A percentile compares a stretch with the other conserved stretches of the same genome.
phyloP scores from a whole-genome alignment of 2,329 filamentous ascomycete species.

The Hymenoscyphus infarciens region DNA sequence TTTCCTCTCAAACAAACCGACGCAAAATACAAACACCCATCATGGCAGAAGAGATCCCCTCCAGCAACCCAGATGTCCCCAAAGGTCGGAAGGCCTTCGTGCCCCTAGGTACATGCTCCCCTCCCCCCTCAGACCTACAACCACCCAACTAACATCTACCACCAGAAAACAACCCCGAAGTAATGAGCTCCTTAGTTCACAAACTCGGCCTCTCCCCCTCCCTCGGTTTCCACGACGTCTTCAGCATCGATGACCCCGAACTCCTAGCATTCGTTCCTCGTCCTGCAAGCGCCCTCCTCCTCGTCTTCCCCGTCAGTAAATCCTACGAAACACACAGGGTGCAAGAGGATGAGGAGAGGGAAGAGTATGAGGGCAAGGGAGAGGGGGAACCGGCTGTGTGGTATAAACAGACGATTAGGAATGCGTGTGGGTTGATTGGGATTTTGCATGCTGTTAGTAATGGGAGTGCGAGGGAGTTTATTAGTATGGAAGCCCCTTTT shows the following conservation, averaged over 20 bases:
- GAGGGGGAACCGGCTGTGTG: conserved; percentile 74
- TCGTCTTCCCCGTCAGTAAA: conserved; percentile 83
- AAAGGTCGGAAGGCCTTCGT: conserved; percentile 33
- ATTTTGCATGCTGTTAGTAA: conserved; percentile 80
- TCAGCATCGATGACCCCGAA: conserved; percentile 80
- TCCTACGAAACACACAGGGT: conserved; percentile 74
- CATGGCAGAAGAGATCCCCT: background rate
- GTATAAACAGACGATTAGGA: conserved; percentile 93
- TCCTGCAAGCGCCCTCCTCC: conserved; percentile 80
- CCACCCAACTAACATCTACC: background rate
- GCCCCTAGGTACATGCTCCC: conserved; percentile 29
- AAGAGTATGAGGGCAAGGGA: conserved; percentile 67
- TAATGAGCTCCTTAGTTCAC: conserved; percentile 81
- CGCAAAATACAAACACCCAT: background rate
- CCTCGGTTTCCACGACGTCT: conserved; percentile 85
- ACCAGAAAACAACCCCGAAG: conserved; percentile 65
- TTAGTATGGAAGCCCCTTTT: too few species aligned
- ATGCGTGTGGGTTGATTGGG: conserved; percentile 89
- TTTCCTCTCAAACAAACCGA: background rate
- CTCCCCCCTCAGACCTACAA: background rate
- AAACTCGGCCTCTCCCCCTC: conserved; percentile 76
- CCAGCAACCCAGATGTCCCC: conserved; percentile 33
- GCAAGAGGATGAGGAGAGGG: conserved; percentile 63
- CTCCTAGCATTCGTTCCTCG: conserved; percentile 84
- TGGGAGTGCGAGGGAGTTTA: conserved; percentile 64